Base-by-base conservation (phyloP, 2,329 filamentous ascomycete genomes). In the Penicillium sp. region DNA sequence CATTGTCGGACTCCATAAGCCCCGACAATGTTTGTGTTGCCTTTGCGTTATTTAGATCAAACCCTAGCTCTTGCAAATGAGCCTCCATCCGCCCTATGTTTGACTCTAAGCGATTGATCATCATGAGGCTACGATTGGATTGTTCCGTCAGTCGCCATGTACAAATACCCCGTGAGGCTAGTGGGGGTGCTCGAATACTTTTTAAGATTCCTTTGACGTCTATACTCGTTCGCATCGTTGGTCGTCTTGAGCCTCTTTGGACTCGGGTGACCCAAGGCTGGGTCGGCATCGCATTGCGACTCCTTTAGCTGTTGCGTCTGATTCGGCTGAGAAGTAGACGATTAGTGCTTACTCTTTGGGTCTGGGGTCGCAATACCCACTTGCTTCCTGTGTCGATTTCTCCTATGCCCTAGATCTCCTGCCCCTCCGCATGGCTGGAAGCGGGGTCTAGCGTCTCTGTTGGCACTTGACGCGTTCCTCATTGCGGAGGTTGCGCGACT, bases 21-120 rank as follows among this genome's bases (percentile, higher is more conserved):
- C 45, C 53, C 5, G 45, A 46, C 5, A 48, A 31, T 5, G 53
- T 15, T 19, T 56, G 44, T 35, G 47, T n/a, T 11, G n/a, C 31
- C 30, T 19, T 13, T 9, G 38, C n/a, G 3, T 56, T 45, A 9
- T 19, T 19, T 11, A 66, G 44, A 26, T 56, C 54, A 35, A 67
- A 64, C 3, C 65, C 65, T 13, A 67, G 47, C 13, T 49, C 58
- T 9, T 63, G 57, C 44, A 67, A 45, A 9, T 53, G 65, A 41
- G 59, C 53, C 23, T 67, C 65, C 57, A 67, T 59, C 11, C 64
- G 54, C 52, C 64, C 64, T 23, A 67, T 64, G 19, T 61, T 66
- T 8, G 61, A 56, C 54, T 67, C 65, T 26, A 67, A 55, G 30
- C 64, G 64, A 26, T 66, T 62, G 38, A 67, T 63, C 65, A 67